These are phyloP conservation scores for Moesziomyces antarcticus DNA, from an alignment of 1,284 basidiomycete species.

Conservation along the genomic window DNA sequence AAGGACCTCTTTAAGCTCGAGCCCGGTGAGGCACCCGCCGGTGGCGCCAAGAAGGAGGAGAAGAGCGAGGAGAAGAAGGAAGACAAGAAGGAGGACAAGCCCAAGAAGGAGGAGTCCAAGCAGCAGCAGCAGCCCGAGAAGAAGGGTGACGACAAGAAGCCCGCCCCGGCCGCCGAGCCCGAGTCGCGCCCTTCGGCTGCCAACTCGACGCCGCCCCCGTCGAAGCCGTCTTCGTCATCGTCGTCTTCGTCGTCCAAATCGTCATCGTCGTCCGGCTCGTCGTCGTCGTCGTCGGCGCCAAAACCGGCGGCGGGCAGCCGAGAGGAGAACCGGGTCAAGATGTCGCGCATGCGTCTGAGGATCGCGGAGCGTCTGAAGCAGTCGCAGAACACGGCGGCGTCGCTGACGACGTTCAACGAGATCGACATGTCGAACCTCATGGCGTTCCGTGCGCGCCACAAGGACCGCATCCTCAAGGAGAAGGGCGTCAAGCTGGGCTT, in stretches of 20 bases:
- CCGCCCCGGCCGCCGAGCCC: conserved; percentile 31
- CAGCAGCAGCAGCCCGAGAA: conserved; percentile 67
- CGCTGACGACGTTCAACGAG: conserved; percentile 98
- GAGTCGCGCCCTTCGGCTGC: conserved; percentile 28
- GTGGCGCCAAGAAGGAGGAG: conserved; percentile 70
- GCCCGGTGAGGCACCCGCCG: conserved; percentile 75
- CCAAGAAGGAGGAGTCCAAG: conserved; percentile 54
- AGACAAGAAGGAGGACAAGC: conserved; percentile 67
- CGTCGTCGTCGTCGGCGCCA: conserved; percentile 28
- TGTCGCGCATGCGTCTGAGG: conserved; percentile 83
- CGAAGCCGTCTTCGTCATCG: conserved; percentile 30
- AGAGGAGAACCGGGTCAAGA: conserved; percentile 82
- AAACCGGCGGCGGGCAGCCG: conserved; percentile 70
- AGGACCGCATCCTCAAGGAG: conserved; percentile 90
- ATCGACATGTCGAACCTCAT: conserved; percentile 98
- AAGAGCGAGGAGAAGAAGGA: conserved; percentile 65
- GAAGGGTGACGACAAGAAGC: conserved; percentile 68
- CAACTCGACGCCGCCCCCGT: conserved; percentile 21
- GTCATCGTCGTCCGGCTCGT: conserved; percentile 12
- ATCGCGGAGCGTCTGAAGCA: conserved; percentile 98
- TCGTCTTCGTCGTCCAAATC: conserved; percentile 23
- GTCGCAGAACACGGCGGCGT: conserved; percentile 96
- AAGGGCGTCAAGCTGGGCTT: conserved; percentile 97
- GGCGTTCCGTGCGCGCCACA: conserved; percentile 93
- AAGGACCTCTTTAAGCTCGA: conserved; percentile 94